Percentiles rank a stretch among this genome's conserved stretches.
These are phyloP conservation scores for Beauveria caledonica DNA, from an alignment of 2,329 filamentous ascomycete genomes.

Conservation along the genomic window DNA sequence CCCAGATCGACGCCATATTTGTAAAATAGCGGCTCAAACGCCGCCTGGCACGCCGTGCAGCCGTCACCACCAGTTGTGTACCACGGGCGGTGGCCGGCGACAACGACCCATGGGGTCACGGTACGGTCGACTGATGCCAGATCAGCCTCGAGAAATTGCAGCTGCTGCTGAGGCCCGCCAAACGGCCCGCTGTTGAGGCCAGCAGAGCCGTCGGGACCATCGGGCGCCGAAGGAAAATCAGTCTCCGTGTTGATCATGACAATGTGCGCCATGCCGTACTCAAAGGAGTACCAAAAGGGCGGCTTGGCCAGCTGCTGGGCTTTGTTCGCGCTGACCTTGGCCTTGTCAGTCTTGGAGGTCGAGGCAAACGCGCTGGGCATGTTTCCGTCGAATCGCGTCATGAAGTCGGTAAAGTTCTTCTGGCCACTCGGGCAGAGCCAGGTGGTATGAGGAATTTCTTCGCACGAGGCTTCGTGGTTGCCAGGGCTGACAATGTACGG, in stretches of 20 bases:
- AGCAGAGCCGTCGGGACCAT: slow-evolving; percentile 17
- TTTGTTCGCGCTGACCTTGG: slow-evolving; percentile 35
- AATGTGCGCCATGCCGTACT: slow-evolving; percentile 22
- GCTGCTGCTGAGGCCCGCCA: slow-evolving; percentile 38
- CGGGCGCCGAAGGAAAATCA: slow-evolving; percentile 22
- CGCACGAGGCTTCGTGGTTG: slow-evolving; percentile 51
- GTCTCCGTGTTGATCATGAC: slow-evolving; percentile 28
- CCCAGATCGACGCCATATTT: slow-evolving; percentile 49
- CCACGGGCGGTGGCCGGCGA: slow-evolving; percentile 36
- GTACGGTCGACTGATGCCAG: slow-evolving; percentile 46
- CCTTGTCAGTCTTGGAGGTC: slow-evolving; percentile 33
- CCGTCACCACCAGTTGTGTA: slow-evolving; percentile 33
- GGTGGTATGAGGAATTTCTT: slow-evolving; percentile 23
- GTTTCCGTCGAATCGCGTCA: slow-evolving; percentile 36
- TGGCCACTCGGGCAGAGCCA: slow-evolving; percentile 42
- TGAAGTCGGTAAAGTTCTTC: slow-evolving; percentile 53
- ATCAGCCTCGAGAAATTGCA: slow-evolving; percentile 46
- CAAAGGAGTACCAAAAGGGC: slow-evolving; percentile 23
- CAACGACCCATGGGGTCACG: slow-evolving; percentile 39
- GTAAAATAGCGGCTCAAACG: slow-evolving; percentile 47
- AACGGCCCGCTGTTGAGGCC: slow-evolving; percentile 40
- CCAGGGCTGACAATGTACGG: slow-evolving; percentile 38
- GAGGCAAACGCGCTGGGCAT: slow-evolving; percentile 45
- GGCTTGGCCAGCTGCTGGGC: slow-evolving; percentile 29
- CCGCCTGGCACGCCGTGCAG: slow-evolving; percentile 40